Percentiles rank a stretch among this genome's conserved stretches.
These are phyloP conservation scores for Candida anutae DNA, from an alignment of 1,139 yeast species.

Conservation along the genomic window DNA sequence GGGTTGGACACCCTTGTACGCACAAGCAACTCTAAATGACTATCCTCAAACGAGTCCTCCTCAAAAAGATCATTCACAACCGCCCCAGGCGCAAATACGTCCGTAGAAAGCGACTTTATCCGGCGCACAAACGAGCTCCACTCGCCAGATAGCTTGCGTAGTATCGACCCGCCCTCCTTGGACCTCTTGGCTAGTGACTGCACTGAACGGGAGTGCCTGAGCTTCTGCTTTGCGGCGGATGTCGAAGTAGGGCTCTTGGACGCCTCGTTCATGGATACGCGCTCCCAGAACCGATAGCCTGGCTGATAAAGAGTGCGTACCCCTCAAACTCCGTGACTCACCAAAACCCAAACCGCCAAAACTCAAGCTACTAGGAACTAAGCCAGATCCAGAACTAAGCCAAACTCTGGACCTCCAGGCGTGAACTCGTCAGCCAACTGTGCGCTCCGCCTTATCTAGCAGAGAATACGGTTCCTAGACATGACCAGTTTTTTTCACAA, in stretches of 20 bases:
- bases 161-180: conserved; percentile 9
- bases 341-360: no score
- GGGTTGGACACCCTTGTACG: conserved; percentile 15
- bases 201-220: conserved; percentile 3
- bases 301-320: no score
- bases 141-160: conserved; percentile 29
- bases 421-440: no score
- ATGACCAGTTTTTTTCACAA: no score
- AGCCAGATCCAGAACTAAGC: no score
- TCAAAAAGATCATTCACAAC: conserved; percentile 36
- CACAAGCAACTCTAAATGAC: conserved; percentile 17
- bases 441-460: no score
- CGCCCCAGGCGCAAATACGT: conserved; percentile 34
- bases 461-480: no score
- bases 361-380: no score
- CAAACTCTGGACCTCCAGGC: no score
- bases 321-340: no score
- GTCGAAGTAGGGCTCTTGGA: conserved; percentile 1
- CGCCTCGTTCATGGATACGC: conserved; percentile 1
- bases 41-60: conserved; percentile 23
- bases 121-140: conserved; percentile 25
- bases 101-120: conserved; percentile 34
- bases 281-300: no score
- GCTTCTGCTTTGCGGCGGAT: neutral
- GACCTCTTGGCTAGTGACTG: conserved; percentile 2